Evolutionary conservation across 257 asterid species (phyloP), one percentile per base, ranked within the genome.

Genomic region (Solanum chaucha): DNA sequence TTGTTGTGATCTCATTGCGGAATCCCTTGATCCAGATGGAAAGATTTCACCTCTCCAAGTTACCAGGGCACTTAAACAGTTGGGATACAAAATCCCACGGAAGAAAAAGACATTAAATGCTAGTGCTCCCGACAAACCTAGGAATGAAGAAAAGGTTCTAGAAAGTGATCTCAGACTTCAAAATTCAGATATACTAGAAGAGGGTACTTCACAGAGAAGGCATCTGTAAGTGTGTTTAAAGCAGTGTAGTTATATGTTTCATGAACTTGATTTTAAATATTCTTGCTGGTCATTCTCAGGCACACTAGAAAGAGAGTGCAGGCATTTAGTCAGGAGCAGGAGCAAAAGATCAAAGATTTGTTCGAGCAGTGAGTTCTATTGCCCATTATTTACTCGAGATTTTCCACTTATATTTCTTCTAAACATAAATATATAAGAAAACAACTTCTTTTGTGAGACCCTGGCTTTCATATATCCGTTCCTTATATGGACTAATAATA

Each of bases 331-430:
- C 92, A 80, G 68, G 95, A 92, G 89, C 94, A 96, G 89, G 99
- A 95, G 90, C 93, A 91, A 93, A 92, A 89, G 93, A 93, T 97
- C 48, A 95, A 91, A 93, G 96, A 92, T 22, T 92, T 95, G 89
- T 97, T 93, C 88, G 93, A 91, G 90, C 97, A 95, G 99, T 97
- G 91, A 94, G 99, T 93, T 87, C 80, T 88, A 61, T 72, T 65
- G 84, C 77, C 72, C 51, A 90, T 88, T 35, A 28, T 75, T 38
- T 41, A 41, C 75, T 88, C 40, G 3, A 64, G 58, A 35, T 84
- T 64, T 61, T 40, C 83, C 35, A 10, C 59, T n/a, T 40, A 12
- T 24, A 84, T 84, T 84, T 46, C 74, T 64, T 84, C 75, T 83
- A 87, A 88, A 78, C 48, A 58, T 64, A 81, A 84, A 83, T 34